A percentile compares a stretch with the other conserved stretches of the same genome.
Evolutionary conservation across 768 basidiomycete species (phyloP).

Genomic region (Punctularia strigosozonata): DNA sequence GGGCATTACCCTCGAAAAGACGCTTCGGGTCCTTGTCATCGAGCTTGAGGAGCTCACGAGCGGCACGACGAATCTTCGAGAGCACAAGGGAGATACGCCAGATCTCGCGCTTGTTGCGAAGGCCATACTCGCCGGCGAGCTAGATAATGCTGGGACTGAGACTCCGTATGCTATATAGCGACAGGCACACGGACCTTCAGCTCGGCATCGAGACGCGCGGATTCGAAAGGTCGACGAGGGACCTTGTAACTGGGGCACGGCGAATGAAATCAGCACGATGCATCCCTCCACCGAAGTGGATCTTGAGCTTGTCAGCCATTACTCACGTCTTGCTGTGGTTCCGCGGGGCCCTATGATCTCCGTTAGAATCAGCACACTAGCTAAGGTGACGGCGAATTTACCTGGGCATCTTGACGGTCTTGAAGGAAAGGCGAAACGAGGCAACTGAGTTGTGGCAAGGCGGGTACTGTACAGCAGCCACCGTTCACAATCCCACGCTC

Average conservation of each 20-base stretch:
- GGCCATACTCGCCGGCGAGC: conserved; percentile 99
- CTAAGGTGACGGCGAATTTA: conserved; percentile 27
- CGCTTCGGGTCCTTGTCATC: conserved; percentile 99
- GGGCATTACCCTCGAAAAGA: conserved; percentile 97
- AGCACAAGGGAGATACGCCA: conserved; percentile 98
- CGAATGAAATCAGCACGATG: conserved; percentile 42
- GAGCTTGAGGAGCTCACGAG: conserved; percentile 99
- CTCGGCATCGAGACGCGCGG: conserved; percentile 98
- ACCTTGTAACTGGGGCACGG: conserved; percentile 77
- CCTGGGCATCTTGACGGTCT: conserved; percentile 76
- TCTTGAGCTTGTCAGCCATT: conserved; percentile 40
- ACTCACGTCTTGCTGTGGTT: conserved; percentile 94
- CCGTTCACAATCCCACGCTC: too few relatives aligned
- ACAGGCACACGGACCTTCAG: conserved; percentile 66
- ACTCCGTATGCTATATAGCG: not conserved
- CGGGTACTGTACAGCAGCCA: too few relatives aligned
- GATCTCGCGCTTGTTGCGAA: conserved; percentile 99
- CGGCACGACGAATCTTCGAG: conserved; percentile 99
- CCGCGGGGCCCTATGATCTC: conserved; percentile 62
- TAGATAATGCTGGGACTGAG: conserved; percentile 17
- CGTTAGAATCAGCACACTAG: conserved; percentile 21
- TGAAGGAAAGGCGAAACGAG: conserved; percentile 19
- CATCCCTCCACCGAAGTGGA: conserved; percentile 57
- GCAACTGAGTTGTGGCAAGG: too few relatives aligned
- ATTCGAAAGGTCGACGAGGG: conserved; percentile 94